Evolutionary conservation across 768 basidiomycete species (phyloP).

Genomic region (Fistulinella prunicolor): DNA sequence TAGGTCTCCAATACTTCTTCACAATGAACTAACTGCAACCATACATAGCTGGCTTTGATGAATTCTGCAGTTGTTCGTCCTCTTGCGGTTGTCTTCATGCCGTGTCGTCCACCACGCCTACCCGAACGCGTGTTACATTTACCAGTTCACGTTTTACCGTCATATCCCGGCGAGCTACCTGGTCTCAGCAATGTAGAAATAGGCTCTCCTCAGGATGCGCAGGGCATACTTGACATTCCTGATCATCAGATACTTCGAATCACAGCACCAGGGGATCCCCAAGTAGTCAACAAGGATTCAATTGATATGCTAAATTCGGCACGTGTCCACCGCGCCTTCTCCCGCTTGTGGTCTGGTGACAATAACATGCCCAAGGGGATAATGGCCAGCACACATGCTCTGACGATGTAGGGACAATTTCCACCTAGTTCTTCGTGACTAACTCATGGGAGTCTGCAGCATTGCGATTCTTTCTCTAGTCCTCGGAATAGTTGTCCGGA

Average conservation of each 20-base stretch:
- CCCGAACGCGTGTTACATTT: conserved; percentile 51
- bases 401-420: conserved; percentile 56
- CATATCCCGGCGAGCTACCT: conserved; percentile 19
- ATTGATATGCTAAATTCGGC: conserved; percentile 42
- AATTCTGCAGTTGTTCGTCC: conserved; percentile 46
- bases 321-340: conserved; percentile 44
- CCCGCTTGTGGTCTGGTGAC: conserved; percentile 40
- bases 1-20: conserved; percentile 25
- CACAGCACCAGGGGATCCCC: conserved; percentile 29
- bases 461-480: conserved; percentile 68
- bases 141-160: conserved; percentile 45
- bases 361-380: conserved; percentile 34
- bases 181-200: conserved; percentile 27
- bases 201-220: conserved; percentile 36
- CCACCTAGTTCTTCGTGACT: conserved; percentile 6
- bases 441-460: conserved; percentile 35
- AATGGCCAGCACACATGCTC: conserved; percentile 52
- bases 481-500: conserved; percentile 46
- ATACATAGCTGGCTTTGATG: conserved; percentile 39
- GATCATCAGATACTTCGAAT: conserved; percentile 40
- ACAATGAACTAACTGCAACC: conserved; percentile 30
- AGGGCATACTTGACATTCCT: conserved; percentile 45
- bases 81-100: conserved; percentile 67
- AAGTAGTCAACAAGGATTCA: conserved; percentile 47
- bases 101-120: conserved; percentile 39